Evolutionary conservation across 305 asterid genomes (phyloP).

Genomic region (Fraxinus sp.): DNA sequence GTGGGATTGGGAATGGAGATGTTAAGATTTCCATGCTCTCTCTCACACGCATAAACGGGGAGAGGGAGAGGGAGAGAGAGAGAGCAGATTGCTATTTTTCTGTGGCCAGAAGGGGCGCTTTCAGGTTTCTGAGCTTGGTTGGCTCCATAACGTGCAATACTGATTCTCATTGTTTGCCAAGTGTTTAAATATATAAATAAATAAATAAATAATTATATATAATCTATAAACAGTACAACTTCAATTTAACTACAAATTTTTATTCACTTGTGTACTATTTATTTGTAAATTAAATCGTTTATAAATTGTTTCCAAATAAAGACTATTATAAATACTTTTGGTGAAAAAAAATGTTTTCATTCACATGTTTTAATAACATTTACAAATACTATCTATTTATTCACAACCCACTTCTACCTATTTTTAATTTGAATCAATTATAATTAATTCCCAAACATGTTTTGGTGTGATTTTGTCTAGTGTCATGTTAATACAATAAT

Average conservation of each 20-base stretch:
- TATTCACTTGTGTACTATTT: too few relatives aligned
- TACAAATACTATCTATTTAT: background rate
- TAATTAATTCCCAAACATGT: background rate
- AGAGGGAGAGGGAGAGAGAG: background rate
- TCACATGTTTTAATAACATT: background rate
- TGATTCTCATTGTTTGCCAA: background rate
- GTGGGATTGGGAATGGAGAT: constrained; percentile 36
- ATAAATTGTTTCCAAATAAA: background rate
- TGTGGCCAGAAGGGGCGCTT: background rate
- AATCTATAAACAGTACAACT: background rate
- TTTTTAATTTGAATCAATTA: too few relatives aligned
- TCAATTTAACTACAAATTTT: too few relatives aligned
- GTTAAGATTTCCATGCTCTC: constrained; percentile 40
- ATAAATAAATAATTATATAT: too few relatives aligned
- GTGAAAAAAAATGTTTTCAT: too few relatives aligned
- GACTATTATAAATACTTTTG: too few relatives aligned
- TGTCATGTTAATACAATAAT: background rate
- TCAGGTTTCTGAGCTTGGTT: background rate
- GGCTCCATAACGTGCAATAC: background rate
- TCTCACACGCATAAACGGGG: background rate
- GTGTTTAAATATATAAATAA: background rate
- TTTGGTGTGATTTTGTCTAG: too few relatives aligned
- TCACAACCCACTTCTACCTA: background rate
- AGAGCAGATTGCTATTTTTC: background rate
- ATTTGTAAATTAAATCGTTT: too few relatives aligned